Base-by-base conservation (phyloP, 148 eudicot genomes). In the Pouteria glomerata region DNA sequence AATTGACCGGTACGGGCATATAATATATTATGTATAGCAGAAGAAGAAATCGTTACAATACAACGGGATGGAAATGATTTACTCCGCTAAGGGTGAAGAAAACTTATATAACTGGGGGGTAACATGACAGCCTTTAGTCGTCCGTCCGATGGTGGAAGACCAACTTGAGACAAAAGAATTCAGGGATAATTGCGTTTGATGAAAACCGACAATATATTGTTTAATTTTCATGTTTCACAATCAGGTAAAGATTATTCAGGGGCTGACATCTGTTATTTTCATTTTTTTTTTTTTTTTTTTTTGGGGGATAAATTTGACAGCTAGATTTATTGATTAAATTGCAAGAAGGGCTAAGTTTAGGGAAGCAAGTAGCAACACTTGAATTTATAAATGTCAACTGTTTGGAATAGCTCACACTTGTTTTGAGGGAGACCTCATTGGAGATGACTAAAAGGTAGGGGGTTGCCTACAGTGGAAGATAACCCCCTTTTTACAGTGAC, bases 161-260 rank as follows among this genome's bases (percentile, higher is more conserved):
- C 42, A 67, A 30, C 57, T 66, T 31, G n/a, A 8, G 66, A 62
- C 57, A 67, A 67, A 31, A 30, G 41, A 66, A 48, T 29, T 66
- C 70, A 66, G 12, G 35, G 29, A 29, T 67, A 29, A 48, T 50
- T 11, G 45, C 33, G 27, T 45, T 21, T 15, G 14, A n/a, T n/a
- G n/a, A n/a, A n/a, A n/a, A n/a, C n/a, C n/a, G n/a, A n/a, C n/a
- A n/a, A n/a, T n/a, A n/a, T n/a, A n/a, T n/a, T n/a, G n/a, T n/a
- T n/a, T n/a, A n/a, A n/a, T n/a, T n/a, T n/a, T n/a, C n/a, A n/a
- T n/a, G n/a, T n/a, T n/a, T n/a, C n/a, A n/a, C n/a, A n/a, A n/a
- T n/a, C n/a, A n/a, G n/a, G n/a, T n/a, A n/a, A n/a, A n/a, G n/a
- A 19, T 14, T 11, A 21, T 3, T 23, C 1, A 14, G 8, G 33